Base-by-base conservation (phyloP, 768 basidiomycete genomes). In the Xerocomellus dryophilus region DNA sequence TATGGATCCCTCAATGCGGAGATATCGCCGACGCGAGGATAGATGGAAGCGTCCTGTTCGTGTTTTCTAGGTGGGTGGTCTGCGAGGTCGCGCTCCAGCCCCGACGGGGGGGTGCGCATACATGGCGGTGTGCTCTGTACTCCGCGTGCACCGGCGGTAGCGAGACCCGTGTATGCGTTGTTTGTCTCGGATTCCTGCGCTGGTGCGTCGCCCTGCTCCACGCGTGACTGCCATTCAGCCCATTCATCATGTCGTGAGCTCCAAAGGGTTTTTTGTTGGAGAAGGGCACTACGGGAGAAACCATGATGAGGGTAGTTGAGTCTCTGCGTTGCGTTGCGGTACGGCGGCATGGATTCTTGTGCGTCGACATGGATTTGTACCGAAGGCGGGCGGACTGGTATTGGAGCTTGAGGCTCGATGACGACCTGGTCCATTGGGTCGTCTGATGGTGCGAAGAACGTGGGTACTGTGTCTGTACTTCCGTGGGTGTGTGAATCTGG, bases 1-100 rank as follows among this genome's bases (percentile, higher is more conserved):
- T 80, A 81, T 3, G 81, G 79, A 61, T 88, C 84, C 25, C 80
- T 78, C 36, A 87, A 67, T 2, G 82, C 75, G 1, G 74, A 65
- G 23, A 88, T 68, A 57, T 88, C 86, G 6, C 86, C 86, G 11
- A 79, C 76, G 3, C 86, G 78, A n/a, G 86, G 86, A 61, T 81
- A 71, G 41, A 72, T 70, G 47, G 68, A 56, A 43, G 73, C 58
- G 41, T 67, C 58, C 21, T 63, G 55, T 34, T 51, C 45, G 38
- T 41, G 47, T 40, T 44, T 40, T 40, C 35, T 51, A 5, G 48
- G 43, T 6, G 59, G 53, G 43, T 49, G 32, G 15, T 47, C 44
- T 23, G 23, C 40, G 23, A 68, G 42, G 36, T 70, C 70, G 31
- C 71, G 68, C 41, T 70, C 70, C 20, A 72, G 43, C 12, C 69